Evolutionary conservation across 1,284 basidiomycete species (phyloP).

Genomic region (Lentinula novae-zelandiae): DNA sequence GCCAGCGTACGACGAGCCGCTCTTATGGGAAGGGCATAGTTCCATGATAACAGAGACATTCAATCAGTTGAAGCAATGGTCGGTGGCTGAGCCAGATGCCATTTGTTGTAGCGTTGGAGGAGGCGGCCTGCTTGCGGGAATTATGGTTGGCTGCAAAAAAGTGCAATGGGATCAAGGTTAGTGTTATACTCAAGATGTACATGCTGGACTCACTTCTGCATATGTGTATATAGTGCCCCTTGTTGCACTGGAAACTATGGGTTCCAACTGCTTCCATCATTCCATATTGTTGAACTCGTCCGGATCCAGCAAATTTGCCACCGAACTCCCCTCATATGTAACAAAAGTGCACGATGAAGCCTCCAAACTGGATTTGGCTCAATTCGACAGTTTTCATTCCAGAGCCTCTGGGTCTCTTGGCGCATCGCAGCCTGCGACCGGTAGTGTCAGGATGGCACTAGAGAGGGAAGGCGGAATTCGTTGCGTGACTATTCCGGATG

Average conservation of each 20-base stretch:
- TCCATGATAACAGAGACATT: slow-evolving; percentile 65
- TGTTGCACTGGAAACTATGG: slow-evolving; percentile 63
- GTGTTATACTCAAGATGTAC: slow-evolving; percentile 16
- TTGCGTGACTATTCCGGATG: slow-evolving; percentile 62
- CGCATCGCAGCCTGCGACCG: slow-evolving; percentile 58
- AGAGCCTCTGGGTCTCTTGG: slow-evolving; percentile 66
- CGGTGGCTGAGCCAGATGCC: slow-evolving; percentile 52
- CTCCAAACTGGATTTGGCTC: slow-evolving; percentile 48
- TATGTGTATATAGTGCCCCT: slow-evolving; percentile 48
- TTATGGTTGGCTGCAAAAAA: slow-evolving; percentile 58
- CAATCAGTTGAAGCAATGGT: slow-evolving; percentile 35
- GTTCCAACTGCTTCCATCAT: slow-evolving; percentile 70
- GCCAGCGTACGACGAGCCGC: slow-evolving; percentile 64
- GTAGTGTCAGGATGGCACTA: slow-evolving; percentile 60
- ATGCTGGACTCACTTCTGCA: background rate
- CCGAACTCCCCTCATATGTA: slow-evolving; percentile 33
- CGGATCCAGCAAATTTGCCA: slow-evolving; percentile 20
- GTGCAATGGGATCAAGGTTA: slow-evolving; percentile 65
- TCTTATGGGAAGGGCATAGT: slow-evolving; percentile 70
- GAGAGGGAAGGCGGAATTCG: slow-evolving; percentile 50
- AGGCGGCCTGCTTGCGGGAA: slow-evolving; percentile 64
- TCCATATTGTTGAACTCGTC: slow-evolving; percentile 56
- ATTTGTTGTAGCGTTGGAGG: slow-evolving; percentile 78
- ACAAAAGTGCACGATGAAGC: slow-evolving; percentile 34
- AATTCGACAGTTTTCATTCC: slow-evolving; percentile 54